Base-by-base conservation (phyloP, 75 land plant genomes). In the Cryptomeria japonica region DNA sequence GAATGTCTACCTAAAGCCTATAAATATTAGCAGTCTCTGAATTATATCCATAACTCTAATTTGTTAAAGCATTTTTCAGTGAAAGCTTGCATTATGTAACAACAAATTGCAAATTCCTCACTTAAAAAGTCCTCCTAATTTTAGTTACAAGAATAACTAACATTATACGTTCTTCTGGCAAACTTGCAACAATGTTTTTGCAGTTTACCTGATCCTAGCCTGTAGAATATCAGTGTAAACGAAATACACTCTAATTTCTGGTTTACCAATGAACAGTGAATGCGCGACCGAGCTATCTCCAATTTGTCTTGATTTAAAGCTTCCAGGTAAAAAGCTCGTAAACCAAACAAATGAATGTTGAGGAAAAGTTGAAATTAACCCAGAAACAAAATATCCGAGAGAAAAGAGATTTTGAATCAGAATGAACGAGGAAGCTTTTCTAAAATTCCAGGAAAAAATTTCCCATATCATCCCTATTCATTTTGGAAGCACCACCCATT, bases 381-480 rank as follows among this genome's bases (percentile, higher is more conserved):
- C 19, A 80, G 41, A 39, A 80, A 38, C 19, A 22, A 80, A 37
- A 18, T 13, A 80, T 80, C 22, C n/a, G 12, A 19, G 83, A 12
- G 19, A 80, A 80, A 8, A 9, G 22, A 80, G 25, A 41, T 22
- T 80, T 41, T 80, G 83, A 38, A 80, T 84, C 55, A 88, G 87
- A 93, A 93, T 42, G 94, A 92, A 32, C 94, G 86, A 16, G 87
- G 86, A 22, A 93, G 96, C 87, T 95, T 95, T 88, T 94, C 94
- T 14, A 95, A 86, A 15, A 95, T 89, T 37, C 95, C 94, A 53
- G 95, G 94, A 61, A 95, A 92, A 86, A 94, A 46, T 92, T 84
- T 84, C 93, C 94, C 13, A 84, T 89, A 36, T 83, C 89, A 82
- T 78, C 88, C 49, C 88, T 92, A 44, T 95, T 94, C 46, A 72